Percentiles rank a stretch among this genome's conserved stretches.
Conservation (phyloP, 345 rosid species). For the Punica granatum region DNA sequence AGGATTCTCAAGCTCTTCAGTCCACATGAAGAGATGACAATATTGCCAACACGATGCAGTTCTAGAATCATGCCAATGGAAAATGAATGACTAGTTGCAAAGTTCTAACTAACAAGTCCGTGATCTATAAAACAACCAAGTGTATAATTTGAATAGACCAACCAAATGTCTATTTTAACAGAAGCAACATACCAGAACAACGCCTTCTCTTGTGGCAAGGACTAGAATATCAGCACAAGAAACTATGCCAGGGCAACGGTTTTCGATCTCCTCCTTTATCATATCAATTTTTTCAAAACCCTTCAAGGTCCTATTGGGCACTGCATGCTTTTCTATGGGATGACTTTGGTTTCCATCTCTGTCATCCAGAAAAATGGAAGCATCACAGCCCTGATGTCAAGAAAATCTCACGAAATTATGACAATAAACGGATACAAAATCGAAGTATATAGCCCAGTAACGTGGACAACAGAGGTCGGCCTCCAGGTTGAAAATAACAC, state of each 20-base stretch:
- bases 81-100: background rate
- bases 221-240: constrained; percentile 31
- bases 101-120: background rate
- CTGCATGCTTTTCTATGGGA: constrained; percentile 22
- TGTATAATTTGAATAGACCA: too few species aligned
- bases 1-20: background rate
- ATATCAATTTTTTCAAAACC: constrained; percentile 21
- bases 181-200: constrained; percentile 20
- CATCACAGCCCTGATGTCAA: constrained; percentile 38
- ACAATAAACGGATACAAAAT: background rate
- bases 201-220: constrained; percentile 30
- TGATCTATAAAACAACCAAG: too few species aligned
- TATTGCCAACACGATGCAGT: background rate
- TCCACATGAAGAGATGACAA: background rate
- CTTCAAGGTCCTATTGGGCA: constrained; percentile 21
- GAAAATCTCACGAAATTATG: background rate
- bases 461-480: background rate
- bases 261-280: constrained; percentile 25
- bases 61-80: background rate
- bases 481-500: background rate
- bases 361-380: constrained; percentile 33
- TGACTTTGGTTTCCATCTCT: constrained; percentile 24
- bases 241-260: constrained; percentile 28
- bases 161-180: background rate
- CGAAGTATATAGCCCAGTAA: background rate